Evolutionary conservation across 257 asterid species (phyloP), one percentile per base, ranked within the genome.

Genomic region (Solanum pinnatisectum): DNA sequence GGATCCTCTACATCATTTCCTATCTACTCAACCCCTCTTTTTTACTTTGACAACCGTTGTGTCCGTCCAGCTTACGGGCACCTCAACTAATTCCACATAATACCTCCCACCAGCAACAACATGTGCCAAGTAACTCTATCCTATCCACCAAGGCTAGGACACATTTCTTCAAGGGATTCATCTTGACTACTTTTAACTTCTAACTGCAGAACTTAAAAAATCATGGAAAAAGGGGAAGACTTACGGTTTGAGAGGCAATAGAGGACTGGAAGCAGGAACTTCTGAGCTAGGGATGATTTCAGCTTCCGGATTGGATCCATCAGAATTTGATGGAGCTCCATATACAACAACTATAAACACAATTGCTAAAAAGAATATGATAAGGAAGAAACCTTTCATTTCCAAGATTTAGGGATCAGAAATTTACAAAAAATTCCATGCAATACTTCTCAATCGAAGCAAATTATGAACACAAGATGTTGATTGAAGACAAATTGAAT

Each of bases 221-320:
- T n/a, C 14, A 42, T 13, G 18, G 11, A 5, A 81, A 46, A 46
- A 10, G 68, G 65, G 25, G 49, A 74, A n/a, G n/a, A 90, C 98
- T 94, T 88, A 95, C 98, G 92, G 83, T 44, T 91, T 91, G 88
- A 89, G 44, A 8, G 94, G 91, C 92, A 92, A 73, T 5, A 92
- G 95, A 79, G 87, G 86, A 82, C 84, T 82, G 25, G 82, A 12
- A 36, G 91, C 32, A 11, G 87, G 79, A 44, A 52, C 30, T 9
- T 83, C 88, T 15, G 93, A 30, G 84, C 74, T 87, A 60, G 74
- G 83, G 22, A 65, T 6, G 60, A 33, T 36, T 27, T 23, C 92
- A 70, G 79, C 88, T 32, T 92, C 94, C 67, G 86, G 90, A 56
- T 92, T 93, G 79, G 94, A 85, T 87, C 85, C 46, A 23, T 86